Conservation (phyloP, 768 basidiomycete species). For the Lentinula edodes region DNA sequence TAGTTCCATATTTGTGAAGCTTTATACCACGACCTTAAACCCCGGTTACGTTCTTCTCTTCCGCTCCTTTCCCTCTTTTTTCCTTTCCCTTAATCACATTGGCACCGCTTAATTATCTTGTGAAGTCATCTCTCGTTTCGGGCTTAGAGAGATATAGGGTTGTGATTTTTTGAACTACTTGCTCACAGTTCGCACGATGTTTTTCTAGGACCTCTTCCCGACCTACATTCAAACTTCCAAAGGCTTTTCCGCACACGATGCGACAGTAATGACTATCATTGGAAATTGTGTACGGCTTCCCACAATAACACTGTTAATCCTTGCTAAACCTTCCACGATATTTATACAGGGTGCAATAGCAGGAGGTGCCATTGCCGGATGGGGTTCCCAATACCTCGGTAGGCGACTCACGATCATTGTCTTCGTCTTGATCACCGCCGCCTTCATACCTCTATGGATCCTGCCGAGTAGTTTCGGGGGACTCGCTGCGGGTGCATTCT, state of each 20-base stretch:
- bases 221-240: conserved; percentile 67
- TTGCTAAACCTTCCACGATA: background rate
- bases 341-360: conserved; percentile 26
- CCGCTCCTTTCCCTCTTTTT: background rate
- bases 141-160: too few relatives aligned
- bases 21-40: background rate
- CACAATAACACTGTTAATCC: background rate
- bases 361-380: conserved; percentile 72
- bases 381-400: conserved; percentile 68
- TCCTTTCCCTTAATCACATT: too few relatives aligned
- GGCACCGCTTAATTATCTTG: too few relatives aligned
- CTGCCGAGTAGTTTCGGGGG: conserved; percentile 61
- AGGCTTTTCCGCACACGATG: conserved; percentile 46
- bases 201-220: conserved; percentile 64
- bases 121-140: too few relatives aligned
- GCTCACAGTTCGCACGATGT: background rate
- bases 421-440: conserved; percentile 49
- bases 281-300: conserved; percentile 49
- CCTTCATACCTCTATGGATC: conserved; percentile 80
- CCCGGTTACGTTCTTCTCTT: background rate
- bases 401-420: conserved; percentile 74
- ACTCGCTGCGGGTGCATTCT: conserved; percentile 83
- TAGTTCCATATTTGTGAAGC: background rate
- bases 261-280: conserved; percentile 78
- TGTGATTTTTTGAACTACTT: too few relatives aligned